These are phyloP conservation scores for Nadsonia starkeyi-henricii DNA, from an alignment of 1,139 yeast species.

Conservation along the genomic window DNA sequence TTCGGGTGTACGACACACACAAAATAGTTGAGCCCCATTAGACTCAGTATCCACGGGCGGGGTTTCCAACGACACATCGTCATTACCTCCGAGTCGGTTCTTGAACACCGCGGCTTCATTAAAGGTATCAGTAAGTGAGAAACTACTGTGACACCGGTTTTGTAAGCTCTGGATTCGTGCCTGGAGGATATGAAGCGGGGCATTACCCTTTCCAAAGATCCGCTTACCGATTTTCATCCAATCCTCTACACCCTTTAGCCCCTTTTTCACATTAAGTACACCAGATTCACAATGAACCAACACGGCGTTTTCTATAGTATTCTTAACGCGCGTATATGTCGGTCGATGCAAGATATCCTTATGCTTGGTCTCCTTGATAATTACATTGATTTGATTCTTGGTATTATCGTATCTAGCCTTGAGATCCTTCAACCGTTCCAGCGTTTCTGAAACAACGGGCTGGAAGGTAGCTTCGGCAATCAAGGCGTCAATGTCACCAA, in stretches of 20 bases:
- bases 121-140: conserved; percentile 16
- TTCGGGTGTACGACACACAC: conserved; percentile 59
- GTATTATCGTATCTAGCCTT: conserved; percentile 5
- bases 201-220: conserved; percentile 26
- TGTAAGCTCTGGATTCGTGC: conserved; percentile 22
- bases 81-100: no score
- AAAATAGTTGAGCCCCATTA: conserved; percentile 31
- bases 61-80: no score
- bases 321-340: conserved; percentile 16
- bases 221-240: conserved; percentile 35
- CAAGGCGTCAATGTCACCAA: conserved; percentile 9
- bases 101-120: neutral
- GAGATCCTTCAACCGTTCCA: conserved; percentile 5
- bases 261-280: conserved; percentile 11
- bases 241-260: conserved; percentile 14
- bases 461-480: conserved; percentile 7
- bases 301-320: conserved; percentile 16
- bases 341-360: conserved; percentile 22
- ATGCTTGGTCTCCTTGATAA: conserved; percentile 14
- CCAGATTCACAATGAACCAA: conserved; percentile 12
- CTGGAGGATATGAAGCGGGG: conserved; percentile 22
- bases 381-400: conserved; percentile 7
- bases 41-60: conserved; percentile 1
- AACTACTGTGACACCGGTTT: conserved; percentile 27
- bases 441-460: conserved; percentile 8